Conservation (phyloP, 2,329 filamentous ascomycete species). For the Paecilomyces sp. region DNA sequence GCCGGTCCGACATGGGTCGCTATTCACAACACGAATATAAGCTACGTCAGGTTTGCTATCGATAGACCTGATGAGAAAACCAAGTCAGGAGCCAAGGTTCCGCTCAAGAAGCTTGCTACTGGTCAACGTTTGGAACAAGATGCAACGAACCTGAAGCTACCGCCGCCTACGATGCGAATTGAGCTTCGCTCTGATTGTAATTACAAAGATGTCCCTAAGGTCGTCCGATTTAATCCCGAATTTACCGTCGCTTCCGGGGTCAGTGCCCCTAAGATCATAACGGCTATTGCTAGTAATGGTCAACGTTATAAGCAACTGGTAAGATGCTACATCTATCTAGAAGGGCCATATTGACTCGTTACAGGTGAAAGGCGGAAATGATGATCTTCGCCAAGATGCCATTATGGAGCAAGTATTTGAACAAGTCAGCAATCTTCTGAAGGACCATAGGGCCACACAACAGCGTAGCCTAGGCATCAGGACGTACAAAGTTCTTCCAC, state of each 20-base stretch:
- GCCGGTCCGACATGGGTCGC: conserved; percentile 58
- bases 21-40: conserved; percentile 66
- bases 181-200: conserved; percentile 64
- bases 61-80: conserved; percentile 51
- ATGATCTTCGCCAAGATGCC: conserved; percentile 92
- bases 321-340: conserved; percentile 15
- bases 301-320: conserved; percentile 76
- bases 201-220: conserved; percentile 70
- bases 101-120: conserved; percentile 55
- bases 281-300: conserved; percentile 71
- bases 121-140: conserved; percentile 58
- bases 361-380: conserved; percentile 84
- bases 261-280: conserved; percentile 89
- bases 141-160: conserved; percentile 61
- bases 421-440: conserved; percentile 83
- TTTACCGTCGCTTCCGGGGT: conserved; percentile 86
- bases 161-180: conserved; percentile 84
- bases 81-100: conserved; percentile 59
- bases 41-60: conserved; percentile 46
- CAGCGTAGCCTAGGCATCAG: conserved; percentile 84
- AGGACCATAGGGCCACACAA: conserved; percentile 76
- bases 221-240: conserved; percentile 62
- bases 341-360: conserved; percentile 8
- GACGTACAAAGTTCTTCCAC: conserved; percentile 92
- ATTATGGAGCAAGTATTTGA: conserved; percentile 99